A percentile compares a stretch with the other conserved stretches of the same genome.
Evolutionary conservation across 2,329 filamentous ascomycete genomes (phyloP).

Genomic region (Chalaropsis ovoidea): DNA sequence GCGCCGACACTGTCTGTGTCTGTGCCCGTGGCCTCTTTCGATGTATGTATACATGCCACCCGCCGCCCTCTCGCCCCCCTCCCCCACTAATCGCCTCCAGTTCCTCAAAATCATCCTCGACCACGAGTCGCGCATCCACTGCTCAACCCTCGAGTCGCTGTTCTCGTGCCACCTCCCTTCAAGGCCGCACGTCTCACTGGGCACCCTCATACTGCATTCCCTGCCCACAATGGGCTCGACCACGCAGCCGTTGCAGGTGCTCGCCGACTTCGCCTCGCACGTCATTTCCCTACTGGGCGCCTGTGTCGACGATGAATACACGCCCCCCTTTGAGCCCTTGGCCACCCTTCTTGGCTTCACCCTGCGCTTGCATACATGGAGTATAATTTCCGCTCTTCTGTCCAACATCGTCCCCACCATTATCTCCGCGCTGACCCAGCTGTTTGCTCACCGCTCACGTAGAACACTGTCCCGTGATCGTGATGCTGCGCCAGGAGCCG

Average conservation of each 20-base stretch:
- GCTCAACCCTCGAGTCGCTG: conserved; percentile 58
- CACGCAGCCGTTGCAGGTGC: conserved; percentile 44
- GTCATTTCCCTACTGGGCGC: conserved; percentile 58
- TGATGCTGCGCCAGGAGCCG: conserved; percentile 1
- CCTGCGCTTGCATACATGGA: conserved; percentile 50
- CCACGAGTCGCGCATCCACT: conserved; percentile 46
- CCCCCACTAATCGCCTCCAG: conserved; percentile 30
- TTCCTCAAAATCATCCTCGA: conserved; percentile 55
- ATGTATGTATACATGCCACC: conserved; percentile 12
- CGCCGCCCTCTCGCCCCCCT: not conserved
- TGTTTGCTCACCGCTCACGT: not conserved
- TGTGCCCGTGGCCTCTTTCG: conserved; percentile 16
- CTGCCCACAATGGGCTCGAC: conserved; percentile 48
- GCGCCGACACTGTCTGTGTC: not conserved
- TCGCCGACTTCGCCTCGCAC: conserved; percentile 53
- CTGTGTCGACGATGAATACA: conserved; percentile 54
- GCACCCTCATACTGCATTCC: conserved; percentile 56
- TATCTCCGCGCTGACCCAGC: conserved; percentile 17
- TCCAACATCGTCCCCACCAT: conserved; percentile 42
- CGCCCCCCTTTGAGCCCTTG: conserved; percentile 54
- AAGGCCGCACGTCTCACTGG: conserved; percentile 40
- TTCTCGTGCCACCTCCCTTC: conserved; percentile 41
- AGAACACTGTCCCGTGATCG: not conserved
- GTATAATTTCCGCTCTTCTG: conserved; percentile 50
- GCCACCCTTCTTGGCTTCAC: conserved; percentile 55